Evolutionary conservation across 306 rosid genomes (phyloP), one percentile per base, ranked within the genome.

Genomic region (Cicer judaicum): DNA sequence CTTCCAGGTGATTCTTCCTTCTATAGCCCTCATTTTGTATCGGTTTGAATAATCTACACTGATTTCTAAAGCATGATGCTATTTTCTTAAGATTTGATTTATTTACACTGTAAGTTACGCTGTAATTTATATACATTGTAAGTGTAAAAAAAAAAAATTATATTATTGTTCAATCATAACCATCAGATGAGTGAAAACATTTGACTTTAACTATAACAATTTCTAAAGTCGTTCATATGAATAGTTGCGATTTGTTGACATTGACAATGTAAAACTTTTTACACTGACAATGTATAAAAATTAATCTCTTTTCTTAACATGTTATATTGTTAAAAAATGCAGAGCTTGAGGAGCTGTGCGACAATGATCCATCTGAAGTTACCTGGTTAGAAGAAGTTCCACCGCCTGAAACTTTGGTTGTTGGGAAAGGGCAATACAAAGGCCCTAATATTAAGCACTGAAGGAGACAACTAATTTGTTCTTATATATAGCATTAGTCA

Each of bases 331-430:
- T 11, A 12, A 8, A 57, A 81, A 77, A 36, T 55, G 50, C 24
- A 19, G 84, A 79, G 49, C 19, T 83, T 49, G 81, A 57, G 60
- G 40, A 79, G 64, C 39, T 48, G 39, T 68, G 62, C 34, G 76
- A 75, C 18, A 46, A 60, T 16, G 50, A 60, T 72, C 29, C 69
- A 13, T 76, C 79, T 42, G 87, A 84, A 53, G n/a, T 84, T 21
- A 59, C 73, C 59, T 84, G 84, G 87, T 61, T 84, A 66, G 87
- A 76, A 44, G 84, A 71, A 72, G 76, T 68, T 67, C 84, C 80
- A 44, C 79, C 74, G 8, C 87, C 87, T 1, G 72, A 76, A 40
- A 67, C 18, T 69, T 56, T 84, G 68, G 78, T 79, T 42, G 78
- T 84, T 49, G 39, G 21, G 69, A 80, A 75, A 61, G 84, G 87